phyloP scores from a whole-genome alignment of 1,284 basidiomycete species.

The Phellopilus nigrolimitatus region DNA sequence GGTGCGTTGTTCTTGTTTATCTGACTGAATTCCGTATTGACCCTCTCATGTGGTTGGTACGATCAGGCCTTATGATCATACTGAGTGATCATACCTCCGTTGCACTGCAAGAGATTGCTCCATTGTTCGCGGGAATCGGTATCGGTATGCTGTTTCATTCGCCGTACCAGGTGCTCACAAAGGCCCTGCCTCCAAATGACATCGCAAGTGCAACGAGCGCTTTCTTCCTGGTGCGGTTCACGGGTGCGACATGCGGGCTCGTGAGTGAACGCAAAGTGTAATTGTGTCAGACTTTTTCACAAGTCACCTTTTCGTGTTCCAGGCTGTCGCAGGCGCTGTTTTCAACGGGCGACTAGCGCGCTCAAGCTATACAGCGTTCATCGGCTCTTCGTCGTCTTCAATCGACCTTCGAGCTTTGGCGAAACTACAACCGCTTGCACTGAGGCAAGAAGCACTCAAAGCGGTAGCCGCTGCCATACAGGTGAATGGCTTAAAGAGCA shows the following conservation, averaged over 20 bases:
- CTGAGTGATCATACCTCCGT: constrained; percentile 48
- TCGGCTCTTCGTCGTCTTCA: constrained; percentile 37
- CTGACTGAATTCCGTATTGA: constrained; percentile 3
- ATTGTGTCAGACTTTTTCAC: constrained; percentile 6
- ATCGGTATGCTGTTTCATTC: constrained; percentile 78
- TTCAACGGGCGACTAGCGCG: constrained; percentile 52
- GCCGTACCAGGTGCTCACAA: constrained; percentile 72
- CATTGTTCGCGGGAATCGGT: constrained; percentile 69
- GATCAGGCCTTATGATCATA: constrained; percentile 57
- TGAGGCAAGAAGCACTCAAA: constrained; percentile 37
- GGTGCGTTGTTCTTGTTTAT: constrained; percentile 40
- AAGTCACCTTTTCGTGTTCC: constrained; percentile 15
- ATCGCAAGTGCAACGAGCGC: constrained; percentile 76
- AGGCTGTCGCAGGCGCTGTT: constrained; percentile 73
- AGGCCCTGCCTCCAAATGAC: constrained; percentile 55
- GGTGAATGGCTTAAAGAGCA: constrained; percentile 31
- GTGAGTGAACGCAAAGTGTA: constrained; percentile 36
- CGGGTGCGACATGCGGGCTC: constrained; percentile 73
- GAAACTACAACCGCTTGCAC: constrained; percentile 37
- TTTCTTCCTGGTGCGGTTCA: constrained; percentile 80
- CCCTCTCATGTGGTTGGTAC: constrained; percentile 16
- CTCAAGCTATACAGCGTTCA: constrained; percentile 44
- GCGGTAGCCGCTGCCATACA: constrained; percentile 51
- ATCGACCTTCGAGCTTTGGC: constrained; percentile 51
- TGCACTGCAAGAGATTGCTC: constrained; percentile 46